phyloP scores from a whole-genome alignment of 2,329 filamentous ascomycete genomes.

The Fusarium sp. region DNA sequence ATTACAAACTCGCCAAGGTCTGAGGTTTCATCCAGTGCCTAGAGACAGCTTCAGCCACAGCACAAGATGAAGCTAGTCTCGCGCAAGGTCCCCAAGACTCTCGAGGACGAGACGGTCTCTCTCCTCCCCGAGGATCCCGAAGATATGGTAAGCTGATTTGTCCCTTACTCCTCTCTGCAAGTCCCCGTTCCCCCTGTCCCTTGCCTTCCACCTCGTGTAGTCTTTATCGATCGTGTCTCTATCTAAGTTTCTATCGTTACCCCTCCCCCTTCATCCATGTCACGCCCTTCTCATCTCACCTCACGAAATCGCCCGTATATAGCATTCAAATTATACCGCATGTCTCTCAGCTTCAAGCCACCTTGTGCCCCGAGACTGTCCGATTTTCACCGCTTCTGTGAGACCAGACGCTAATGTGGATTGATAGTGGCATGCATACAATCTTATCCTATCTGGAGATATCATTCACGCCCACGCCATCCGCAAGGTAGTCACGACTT shows the following conservation, averaged over 20 bases:
- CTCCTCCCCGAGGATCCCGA: conserved; percentile 59
- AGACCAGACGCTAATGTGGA: conserved; percentile 31
- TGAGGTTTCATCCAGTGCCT: conserved; percentile 19
- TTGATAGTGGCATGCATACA: conserved; percentile 68
- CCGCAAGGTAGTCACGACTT: conserved; percentile 63
- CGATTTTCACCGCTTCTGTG: conserved; percentile 19
- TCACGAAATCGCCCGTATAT: conserved; percentile 8
- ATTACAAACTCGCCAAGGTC: conserved; percentile 26
- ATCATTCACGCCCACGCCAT: conserved; percentile 65
- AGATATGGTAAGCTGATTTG: conserved; percentile 55
- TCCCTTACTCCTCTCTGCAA: conserved; percentile 12
- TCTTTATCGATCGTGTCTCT: conserved; percentile 14
- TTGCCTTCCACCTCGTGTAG: conserved; percentile 16
- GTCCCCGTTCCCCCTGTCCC: conserved; percentile 15
- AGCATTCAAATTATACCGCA: conserved; percentile 14
- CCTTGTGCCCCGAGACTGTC: conserved; percentile 14
- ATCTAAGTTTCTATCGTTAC: conserved; percentile 28
- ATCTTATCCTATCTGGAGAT: conserved; percentile 66
- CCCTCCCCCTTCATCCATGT: conserved; percentile 30
- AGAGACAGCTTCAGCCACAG: conserved; percentile 27
- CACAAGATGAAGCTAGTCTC: conserved; percentile 55
- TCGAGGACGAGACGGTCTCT: conserved; percentile 56
- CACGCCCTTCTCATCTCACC: conserved; percentile 30
- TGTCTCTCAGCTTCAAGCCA: conserved; percentile 14
- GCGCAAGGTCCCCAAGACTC: conserved; percentile 52